Base-by-base conservation (phyloP, 2,329 filamentous ascomycete genomes). In the Anthostomella pinea region DNA sequence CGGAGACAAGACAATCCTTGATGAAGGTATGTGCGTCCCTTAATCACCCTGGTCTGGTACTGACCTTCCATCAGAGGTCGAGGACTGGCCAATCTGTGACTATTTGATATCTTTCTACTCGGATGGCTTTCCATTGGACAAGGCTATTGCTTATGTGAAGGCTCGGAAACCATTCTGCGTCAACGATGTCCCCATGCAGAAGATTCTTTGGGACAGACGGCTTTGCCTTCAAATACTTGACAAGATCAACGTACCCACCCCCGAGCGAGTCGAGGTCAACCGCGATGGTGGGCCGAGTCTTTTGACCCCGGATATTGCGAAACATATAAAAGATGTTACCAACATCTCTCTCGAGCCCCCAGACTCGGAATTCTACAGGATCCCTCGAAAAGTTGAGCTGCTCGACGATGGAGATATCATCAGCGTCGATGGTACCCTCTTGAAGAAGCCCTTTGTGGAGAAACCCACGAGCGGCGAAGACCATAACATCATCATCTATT, bases 101-200 rank as follows among this genome's bases (percentile, higher is more conserved):
- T 98, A 95, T 56, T 68, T 98, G 38, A 95, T 98, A 56, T 95
- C 90, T 3, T 98, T 98, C 67, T 98, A 97, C 65, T 97, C 91
- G 0, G 91, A 96, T 61, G 93, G 93, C 1, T 98, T 98, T 51
- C 93, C 93, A 0, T 69, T 98, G 30, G 90, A 97, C 49, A 98
- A 98, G 61, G 93, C 94, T 5, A 95, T 98, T 53, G 87, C 89
- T 21, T 98, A 98, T 62, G 87, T 89, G 44, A 88, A 89, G 56
- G 77, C 95, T 8, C 82, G 93, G 38, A 95, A 95, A 58, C 93
- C 93, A 1, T 97, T 96, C 53, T 96, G 91, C 59, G 90, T 98
- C 57, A 98, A 98, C 58, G 91, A 98, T 62, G 73, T 98, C 27
- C 87, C 89, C 1, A 96, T 98, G 88, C 93, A 98, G 62, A 90